Evolutionary conservation across 2,329 filamentous ascomycete genomes (phyloP), one percentile per base, ranked within the genome.

Genomic region (Colletotrichum spinosum): DNA sequence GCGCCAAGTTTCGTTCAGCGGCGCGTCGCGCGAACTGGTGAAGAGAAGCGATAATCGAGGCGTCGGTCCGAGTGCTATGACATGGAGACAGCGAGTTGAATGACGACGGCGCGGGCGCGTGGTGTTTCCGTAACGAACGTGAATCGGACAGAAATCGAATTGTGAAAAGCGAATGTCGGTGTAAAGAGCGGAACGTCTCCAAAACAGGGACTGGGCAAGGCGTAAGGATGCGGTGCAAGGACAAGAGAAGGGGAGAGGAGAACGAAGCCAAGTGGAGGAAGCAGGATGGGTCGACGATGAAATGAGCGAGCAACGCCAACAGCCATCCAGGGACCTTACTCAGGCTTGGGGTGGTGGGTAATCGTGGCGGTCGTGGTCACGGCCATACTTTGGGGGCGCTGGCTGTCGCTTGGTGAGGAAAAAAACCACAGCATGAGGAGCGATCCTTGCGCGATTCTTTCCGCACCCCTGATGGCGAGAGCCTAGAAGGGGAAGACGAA

Each of bases 151-250:
- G 44, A 59, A 60, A 55, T 54, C 50, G 60, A 55, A 57, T 41
- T 45, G 33, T 17, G 25, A 38, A 62, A 51, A 66, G 58, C 63
- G 63, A 66, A 57, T 57, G 60, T 67, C 60, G 64, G 60, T 67
- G 60, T 59, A 64, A 67, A 60, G 64, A 67, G 60, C 60, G 64
- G 60, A 67, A 67, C 64, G 64, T 64, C 60, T 54, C 57, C 50
- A 54, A 46, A 65, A 15, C 35, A 56, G 64, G 60, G 64, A 64
- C 64, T 59, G 44, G 55, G 44, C 60, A 64, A 60, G 54, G 60
- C 60, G 60, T 59, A 67, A 60, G 64, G 60, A 60, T 65, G 44
- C 55, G 59, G 50, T 63, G 60, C 60, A 60, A 67, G 64, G 64
- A 67, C 54, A 65, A 65, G 55, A 65, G 60, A 54, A 41, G 50